These are phyloP conservation scores for Petunia hybrid DNA, from an alignment of 305 asterid species.

Conservation along the genomic window DNA sequence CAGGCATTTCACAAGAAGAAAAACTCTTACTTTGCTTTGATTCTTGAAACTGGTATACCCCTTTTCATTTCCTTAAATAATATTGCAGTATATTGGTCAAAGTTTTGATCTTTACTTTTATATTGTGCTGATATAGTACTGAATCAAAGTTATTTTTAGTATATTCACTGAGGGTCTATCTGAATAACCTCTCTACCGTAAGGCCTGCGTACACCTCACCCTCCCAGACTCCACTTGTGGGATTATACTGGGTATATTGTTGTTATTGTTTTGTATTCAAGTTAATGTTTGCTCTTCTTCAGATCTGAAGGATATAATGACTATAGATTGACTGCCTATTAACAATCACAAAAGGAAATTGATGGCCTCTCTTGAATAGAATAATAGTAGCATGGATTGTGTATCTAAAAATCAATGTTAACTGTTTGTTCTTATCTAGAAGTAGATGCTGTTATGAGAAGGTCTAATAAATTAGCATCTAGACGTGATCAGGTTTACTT, in stretches of 20 bases:
- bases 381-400: background rate
- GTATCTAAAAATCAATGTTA: background rate
- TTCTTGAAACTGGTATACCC: constrained; percentile 77
- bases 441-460: background rate
- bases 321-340: too few species aligned
- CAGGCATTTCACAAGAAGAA: constrained; percentile 84
- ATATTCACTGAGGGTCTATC: too few species aligned
- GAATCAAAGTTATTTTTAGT: background rate
- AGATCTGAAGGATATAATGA: background rate
- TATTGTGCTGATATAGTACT: background rate
- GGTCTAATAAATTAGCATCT: background rate
- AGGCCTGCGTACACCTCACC: too few species aligned
- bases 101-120: background rate
- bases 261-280: too few species aligned
- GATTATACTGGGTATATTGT: too few species aligned
- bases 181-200: too few species aligned
- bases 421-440: background rate
- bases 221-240: too few species aligned
- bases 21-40: constrained; percentile 74
- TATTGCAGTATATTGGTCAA: background rate
- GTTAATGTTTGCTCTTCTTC: background rate
- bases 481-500: background rate
- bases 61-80: constrained; percentile 1
- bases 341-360: too few species aligned
- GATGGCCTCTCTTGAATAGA: background rate